These are phyloP conservation scores for Lantana camara DNA, from an alignment of 257 asterid genomes.

Conservation along the genomic window DNA sequence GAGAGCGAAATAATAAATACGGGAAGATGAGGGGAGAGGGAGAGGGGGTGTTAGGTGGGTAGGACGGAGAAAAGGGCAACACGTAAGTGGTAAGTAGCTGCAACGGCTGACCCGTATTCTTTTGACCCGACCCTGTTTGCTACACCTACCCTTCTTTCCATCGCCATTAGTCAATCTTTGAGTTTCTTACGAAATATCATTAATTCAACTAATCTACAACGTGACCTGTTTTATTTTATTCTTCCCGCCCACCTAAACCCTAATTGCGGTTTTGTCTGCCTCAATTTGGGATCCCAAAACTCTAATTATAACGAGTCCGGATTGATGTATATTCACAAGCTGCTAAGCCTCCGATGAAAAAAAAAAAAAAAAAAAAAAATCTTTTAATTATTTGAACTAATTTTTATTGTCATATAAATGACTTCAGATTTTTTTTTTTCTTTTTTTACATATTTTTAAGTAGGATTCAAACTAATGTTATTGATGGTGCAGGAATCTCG, in stretches of 20 bases:
- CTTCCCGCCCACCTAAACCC: neutral
- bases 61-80: conserved; percentile 22
- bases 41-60: conserved; percentile 23
- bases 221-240: no score
- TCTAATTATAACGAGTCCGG: no score
- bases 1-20: conserved; percentile 25
- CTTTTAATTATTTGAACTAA: no score
- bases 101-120: conserved; percentile 3
- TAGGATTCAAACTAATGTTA: no score
- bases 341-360: no score
- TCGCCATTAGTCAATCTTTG: neutral
- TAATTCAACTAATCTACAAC: conserved; percentile 6
- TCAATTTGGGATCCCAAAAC: no score
- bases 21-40: neutral
- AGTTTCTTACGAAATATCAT: neutral
- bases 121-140: conserved; percentile 25
- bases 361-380: no score
- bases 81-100: conserved; percentile 30
- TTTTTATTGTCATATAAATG: no score
- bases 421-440: no score
- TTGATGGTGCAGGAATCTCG: no score
- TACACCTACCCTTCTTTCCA: conserved; percentile 45
- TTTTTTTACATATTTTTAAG: no score
- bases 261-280: neutral
- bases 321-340: no score